Percentiles rank a stretch among this genome's conserved stretches.
Evolutionary conservation across 208 protist species (phyloP).

Genomic region (Phytomonas sp.): DNA sequence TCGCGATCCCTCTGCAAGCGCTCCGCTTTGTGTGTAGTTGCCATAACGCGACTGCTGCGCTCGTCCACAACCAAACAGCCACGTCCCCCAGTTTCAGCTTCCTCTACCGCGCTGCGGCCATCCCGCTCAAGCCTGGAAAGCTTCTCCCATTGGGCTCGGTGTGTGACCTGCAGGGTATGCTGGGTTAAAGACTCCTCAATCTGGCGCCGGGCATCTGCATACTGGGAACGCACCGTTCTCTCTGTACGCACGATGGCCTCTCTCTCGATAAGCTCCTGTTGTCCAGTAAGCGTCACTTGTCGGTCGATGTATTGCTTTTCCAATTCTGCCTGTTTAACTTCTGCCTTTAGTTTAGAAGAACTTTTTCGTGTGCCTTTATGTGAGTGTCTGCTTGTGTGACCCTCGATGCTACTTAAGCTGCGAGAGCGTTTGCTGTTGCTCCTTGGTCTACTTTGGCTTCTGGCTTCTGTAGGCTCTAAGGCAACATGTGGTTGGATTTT

Average conservation of each 20-base stretch:
- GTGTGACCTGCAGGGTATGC: not conserved
- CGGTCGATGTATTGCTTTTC: slow-evolving; percentile 7
- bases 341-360: too few species aligned
- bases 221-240: slow-evolving; percentile 16
- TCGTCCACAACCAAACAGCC: slow-evolving; percentile 19
- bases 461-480: too few species aligned
- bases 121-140: slow-evolving; percentile 8
- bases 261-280: slow-evolving; percentile 12
- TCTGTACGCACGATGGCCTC: slow-evolving; percentile 18
- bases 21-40: slow-evolving; percentile 21
- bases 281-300: slow-evolving; percentile 7
- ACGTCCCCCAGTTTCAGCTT: slow-evolving; percentile 16
- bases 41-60: slow-evolving; percentile 20
- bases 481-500: too few species aligned
- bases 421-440: not conserved
- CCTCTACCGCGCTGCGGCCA: not conserved
- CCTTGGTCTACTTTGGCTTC: too few species aligned
- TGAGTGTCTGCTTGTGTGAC: too few species aligned
- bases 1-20: slow-evolving; percentile 29
- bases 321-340: not conserved
- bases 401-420: not conserved
- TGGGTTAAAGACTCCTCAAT: not conserved
- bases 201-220: slow-evolving; percentile 12
- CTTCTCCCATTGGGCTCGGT: not conserved
- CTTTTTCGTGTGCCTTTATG: too few species aligned